A percentile compares a stretch with the other conserved stretches of the same genome.
Evolutionary conservation across 2,329 filamentous ascomycete genomes (phyloP).

Genomic region (Fusarium newnesense): DNA sequence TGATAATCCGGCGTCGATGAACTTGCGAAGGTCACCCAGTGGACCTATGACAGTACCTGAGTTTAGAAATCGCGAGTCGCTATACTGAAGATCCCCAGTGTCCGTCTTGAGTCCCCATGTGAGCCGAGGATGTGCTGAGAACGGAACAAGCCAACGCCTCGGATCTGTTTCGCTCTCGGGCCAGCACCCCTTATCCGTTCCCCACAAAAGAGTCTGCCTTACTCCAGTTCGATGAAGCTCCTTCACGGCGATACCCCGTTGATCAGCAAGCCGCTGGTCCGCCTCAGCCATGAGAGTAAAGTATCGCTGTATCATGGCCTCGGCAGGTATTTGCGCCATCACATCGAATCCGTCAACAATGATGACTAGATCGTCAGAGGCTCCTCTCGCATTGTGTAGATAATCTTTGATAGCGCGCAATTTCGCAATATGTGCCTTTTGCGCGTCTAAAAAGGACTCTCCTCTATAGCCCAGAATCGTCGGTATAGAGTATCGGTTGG

Average conservation of each 20-base stretch:
- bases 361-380: slow-evolving; percentile 35
- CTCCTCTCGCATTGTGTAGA: slow-evolving; percentile 1
- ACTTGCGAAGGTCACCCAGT: slow-evolving; percentile 29
- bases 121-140: slow-evolving; percentile 26
- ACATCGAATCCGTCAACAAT: slow-evolving; percentile 41
- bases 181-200: slow-evolving; percentile 37
- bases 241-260: slow-evolving; percentile 26
- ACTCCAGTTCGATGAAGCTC: slow-evolving; percentile 27
- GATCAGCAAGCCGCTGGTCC: slow-evolving; percentile 35
- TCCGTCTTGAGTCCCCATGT: slow-evolving; percentile 32
- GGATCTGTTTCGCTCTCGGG: slow-evolving; percentile 15
- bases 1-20: slow-evolving; percentile 30
- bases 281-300: slow-evolving; percentile 22
- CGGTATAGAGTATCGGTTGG: slow-evolving; percentile 39
- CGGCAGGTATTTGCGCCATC: slow-evolving; percentile 38
- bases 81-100: slow-evolving; percentile 11
- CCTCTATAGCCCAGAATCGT: slow-evolving; percentile 36
- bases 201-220: slow-evolving; percentile 38
- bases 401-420: slow-evolving; percentile 30
- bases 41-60: slow-evolving; percentile 40
- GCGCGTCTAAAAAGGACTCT: slow-evolving; percentile 25
- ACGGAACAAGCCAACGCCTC: slow-evolving; percentile 35
- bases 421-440: slow-evolving; percentile 37
- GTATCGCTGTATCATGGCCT: slow-evolving; percentile 38
- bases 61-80: slow-evolving; percentile 33